Evolutionary conservation across 2,329 filamentous ascomycete genomes (phyloP).

Genomic region (Cordyceps fumosorosea): DNA sequence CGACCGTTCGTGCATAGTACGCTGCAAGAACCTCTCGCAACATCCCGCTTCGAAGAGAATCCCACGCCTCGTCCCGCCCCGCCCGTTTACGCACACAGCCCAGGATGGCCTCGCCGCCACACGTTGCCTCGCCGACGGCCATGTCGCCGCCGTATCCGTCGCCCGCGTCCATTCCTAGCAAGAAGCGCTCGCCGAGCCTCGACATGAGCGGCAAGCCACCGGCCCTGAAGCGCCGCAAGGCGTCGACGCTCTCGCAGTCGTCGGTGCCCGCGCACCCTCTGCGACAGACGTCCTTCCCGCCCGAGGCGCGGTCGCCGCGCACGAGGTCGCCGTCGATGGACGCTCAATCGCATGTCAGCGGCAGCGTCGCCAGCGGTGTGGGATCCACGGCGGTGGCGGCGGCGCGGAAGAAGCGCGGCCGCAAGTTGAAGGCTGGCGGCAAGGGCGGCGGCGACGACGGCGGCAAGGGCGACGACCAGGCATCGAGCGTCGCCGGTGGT

Average conservation of each 20-base stretch:
- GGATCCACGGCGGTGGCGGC: conserved; percentile 19
- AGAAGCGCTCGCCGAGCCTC: conserved; percentile 54
- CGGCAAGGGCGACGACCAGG: conserved; percentile 30
- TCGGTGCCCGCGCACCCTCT: conserved; percentile 59
- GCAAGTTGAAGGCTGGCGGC: conserved; percentile 52
- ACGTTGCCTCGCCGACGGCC: conserved; percentile 42
- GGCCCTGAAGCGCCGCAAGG: conserved; percentile 60
- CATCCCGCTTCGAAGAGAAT: not conserved
- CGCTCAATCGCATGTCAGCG: conserved; percentile 52
- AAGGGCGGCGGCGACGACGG: conserved; percentile 23
- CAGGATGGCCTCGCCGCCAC: conserved; percentile 51
- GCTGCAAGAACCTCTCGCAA: not conserved
- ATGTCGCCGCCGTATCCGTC: conserved; percentile 50
- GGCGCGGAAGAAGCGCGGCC: conserved; percentile 53
- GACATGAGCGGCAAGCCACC: conserved; percentile 41
- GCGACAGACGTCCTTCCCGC: conserved; percentile 75
- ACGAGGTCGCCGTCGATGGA: conserved; percentile 62
- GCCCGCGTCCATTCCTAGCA: conserved; percentile 43
- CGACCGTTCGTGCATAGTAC: not conserved
- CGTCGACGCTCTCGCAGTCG: conserved; percentile 53
- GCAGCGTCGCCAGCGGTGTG: conserved; percentile 44
- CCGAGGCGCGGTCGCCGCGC: conserved; percentile 50
- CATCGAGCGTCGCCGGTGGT: conserved; percentile 35
- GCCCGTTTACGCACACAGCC: not conserved
- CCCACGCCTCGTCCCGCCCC: not conserved